Evolutionary conservation across 345 rosid species (phyloP).

Genomic region (Combretum micranthum): DNA sequence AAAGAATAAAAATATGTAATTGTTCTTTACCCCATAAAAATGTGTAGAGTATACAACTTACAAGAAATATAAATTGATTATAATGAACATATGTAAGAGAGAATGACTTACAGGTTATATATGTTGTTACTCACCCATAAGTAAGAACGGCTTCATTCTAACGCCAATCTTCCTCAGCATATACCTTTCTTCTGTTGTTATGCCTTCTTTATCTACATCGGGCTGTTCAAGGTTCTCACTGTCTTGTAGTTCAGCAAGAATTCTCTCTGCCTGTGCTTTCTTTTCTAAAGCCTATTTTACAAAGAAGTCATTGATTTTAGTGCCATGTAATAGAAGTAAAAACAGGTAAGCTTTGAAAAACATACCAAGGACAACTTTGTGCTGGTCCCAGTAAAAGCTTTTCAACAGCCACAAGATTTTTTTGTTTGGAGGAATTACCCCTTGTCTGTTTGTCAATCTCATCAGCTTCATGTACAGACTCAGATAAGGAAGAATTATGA

Average conservation of each 20-base stretch:
- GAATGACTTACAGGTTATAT: not conserved
- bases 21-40: no score
- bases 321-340: constrained; percentile 12
- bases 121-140: constrained; percentile 53
- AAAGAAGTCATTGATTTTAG: constrained; percentile 7
- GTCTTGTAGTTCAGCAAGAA: constrained; percentile 51
- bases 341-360: constrained; percentile 13
- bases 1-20: constrained; percentile 2
- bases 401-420: constrained; percentile 36
- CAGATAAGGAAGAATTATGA: constrained; percentile 10
- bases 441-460: constrained; percentile 16
- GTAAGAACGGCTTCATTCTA: constrained; percentile 85
- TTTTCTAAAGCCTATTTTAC: constrained; percentile 59
- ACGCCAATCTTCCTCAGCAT: constrained; percentile 93
- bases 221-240: constrained; percentile 38
- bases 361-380: constrained; percentile 67
- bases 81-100: no score
- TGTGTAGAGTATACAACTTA: constrained; percentile 1
- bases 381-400: constrained; percentile 43
- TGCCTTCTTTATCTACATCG: constrained; percentile 70
- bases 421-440: constrained; percentile 17
- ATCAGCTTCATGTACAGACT: constrained; percentile 16
- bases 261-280: constrained; percentile 74
- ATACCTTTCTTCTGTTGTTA: constrained; percentile 81
- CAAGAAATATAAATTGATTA: not conserved